Conservation (phyloP, 164 flowering plant species). For the Dillenia turbinata region DNA sequence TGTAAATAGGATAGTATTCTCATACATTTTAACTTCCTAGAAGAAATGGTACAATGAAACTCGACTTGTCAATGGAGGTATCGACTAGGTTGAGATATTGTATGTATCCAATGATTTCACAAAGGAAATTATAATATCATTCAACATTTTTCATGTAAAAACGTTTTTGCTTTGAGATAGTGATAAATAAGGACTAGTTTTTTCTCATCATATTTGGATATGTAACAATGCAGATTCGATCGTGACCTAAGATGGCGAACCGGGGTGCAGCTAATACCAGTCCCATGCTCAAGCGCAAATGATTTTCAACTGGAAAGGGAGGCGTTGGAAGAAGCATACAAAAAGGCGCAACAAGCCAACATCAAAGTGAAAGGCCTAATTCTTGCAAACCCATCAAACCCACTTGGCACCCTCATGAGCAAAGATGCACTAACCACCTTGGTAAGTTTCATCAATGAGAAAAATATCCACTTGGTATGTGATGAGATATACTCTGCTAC, state of each 20-base stretch:
- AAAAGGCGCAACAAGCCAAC: conserved; percentile 22
- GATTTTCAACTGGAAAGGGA: conserved; percentile 31
- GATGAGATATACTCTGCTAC: conserved; percentile 51
- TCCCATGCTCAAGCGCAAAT: conserved; percentile 33
- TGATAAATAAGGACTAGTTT: too few relatives aligned
- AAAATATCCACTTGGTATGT: conserved; percentile 35
- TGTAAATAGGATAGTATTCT: too few relatives aligned
- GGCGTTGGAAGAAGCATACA: conserved; percentile 35
- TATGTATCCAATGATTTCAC: too few relatives aligned
- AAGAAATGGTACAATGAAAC: too few relatives aligned
- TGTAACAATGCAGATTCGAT: conserved; percentile 28
- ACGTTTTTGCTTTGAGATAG: too few relatives aligned
- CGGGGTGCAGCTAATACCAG: conserved; percentile 27
- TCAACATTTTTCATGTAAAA: too few relatives aligned
- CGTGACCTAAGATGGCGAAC: conserved; percentile 48
- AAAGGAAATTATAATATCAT: too few relatives aligned
- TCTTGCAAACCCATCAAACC: conserved; percentile 49
- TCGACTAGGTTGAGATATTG: too few relatives aligned
- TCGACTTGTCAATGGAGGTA: too few relatives aligned
- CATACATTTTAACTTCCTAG: too few relatives aligned
- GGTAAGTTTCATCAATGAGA: conserved; percentile 27
- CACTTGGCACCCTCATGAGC: conserved; percentile 31
- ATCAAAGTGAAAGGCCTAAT: conserved; percentile 38
- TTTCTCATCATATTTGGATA: background rate
- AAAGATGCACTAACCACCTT: conserved; percentile 24